These are phyloP conservation scores for Cercospora sesami DNA, from an alignment of 2,329 filamentous ascomycete species.

Conservation along the genomic window DNA sequence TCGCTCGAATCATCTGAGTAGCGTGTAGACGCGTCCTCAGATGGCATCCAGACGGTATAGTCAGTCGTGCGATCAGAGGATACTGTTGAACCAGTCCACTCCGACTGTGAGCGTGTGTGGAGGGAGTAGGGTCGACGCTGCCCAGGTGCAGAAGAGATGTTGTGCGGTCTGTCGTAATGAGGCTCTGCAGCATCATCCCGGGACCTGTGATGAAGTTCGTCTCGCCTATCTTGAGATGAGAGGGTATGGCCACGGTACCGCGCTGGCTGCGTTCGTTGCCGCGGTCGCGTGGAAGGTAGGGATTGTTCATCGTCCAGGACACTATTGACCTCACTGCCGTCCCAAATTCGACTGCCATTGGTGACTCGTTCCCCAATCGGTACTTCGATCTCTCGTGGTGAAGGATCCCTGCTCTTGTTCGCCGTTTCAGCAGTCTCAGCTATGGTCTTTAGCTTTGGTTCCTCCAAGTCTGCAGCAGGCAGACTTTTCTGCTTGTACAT, in stretches of 20 bases:
- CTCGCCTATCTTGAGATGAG: conserved; percentile 17
- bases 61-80: conserved; percentile 31
- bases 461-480: conserved; percentile 18
- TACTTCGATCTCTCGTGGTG: conserved; percentile 57
- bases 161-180: conserved; percentile 25
- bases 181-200: conserved; percentile 26
- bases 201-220: conserved; percentile 19
- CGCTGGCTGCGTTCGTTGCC: conserved; percentile 30
- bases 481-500: conserved; percentile 28
- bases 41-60: conserved; percentile 53
- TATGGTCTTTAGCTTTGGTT: conserved; percentile 17
- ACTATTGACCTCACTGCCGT: conserved; percentile 42
- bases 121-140: conserved; percentile 23
- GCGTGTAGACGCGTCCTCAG: conserved; percentile 39
- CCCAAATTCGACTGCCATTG: conserved; percentile 50
- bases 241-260: conserved; percentile 28
- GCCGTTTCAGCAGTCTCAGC: conserved; percentile 17
- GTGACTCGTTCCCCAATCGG: conserved; percentile 61
- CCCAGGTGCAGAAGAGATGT: conserved; percentile 14
- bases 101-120: conserved; percentile 30
- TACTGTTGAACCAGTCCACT: conserved; percentile 30
- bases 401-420: conserved; percentile 28
- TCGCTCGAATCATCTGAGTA: conserved; percentile 35
- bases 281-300: conserved; percentile 1
- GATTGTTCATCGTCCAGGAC: conserved; percentile 23